Evolutionary conservation across 495 filamentous ascomycete species (phyloP).

Genomic region (Talaromyces wortmannii): DNA sequence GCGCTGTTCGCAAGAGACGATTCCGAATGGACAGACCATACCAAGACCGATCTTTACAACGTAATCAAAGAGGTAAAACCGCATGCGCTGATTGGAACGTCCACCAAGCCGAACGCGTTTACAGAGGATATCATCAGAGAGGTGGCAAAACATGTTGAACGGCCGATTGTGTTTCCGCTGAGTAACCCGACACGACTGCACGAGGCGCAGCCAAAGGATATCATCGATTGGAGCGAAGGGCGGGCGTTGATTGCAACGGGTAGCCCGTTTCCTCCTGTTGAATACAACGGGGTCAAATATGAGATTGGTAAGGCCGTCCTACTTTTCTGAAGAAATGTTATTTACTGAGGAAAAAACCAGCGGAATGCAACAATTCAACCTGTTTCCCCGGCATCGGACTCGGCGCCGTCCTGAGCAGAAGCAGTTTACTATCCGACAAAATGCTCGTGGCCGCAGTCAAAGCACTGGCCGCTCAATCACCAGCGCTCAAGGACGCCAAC

Average conservation of each 20-base stretch:
- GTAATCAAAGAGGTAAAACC: conserved; percentile 69
- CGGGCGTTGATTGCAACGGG: conserved; percentile 80
- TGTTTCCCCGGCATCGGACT: conserved; percentile 83
- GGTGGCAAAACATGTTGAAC: conserved; percentile 72
- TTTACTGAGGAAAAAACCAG: conserved; percentile 18
- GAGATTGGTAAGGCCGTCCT: conserved; percentile 46
- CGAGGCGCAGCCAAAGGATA: conserved; percentile 73
- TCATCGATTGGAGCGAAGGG: conserved; percentile 72
- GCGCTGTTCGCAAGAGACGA: conserved; percentile 58
- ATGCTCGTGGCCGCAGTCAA: conserved; percentile 79
- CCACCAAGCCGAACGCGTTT: conserved; percentile 74
- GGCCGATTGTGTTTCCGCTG: conserved; percentile 77
- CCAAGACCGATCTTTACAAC: conserved; percentile 50
- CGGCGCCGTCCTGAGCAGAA: conserved; percentile 63
- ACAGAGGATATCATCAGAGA: conserved; percentile 65
- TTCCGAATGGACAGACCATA: conserved; percentile 52
- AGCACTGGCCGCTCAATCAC: conserved; percentile 62
- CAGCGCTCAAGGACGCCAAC: conserved; percentile 53
- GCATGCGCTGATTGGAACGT: conserved; percentile 78
- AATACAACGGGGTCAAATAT: conserved; percentile 54
- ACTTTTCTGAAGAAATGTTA: background rate
- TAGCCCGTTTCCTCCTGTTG: conserved; percentile 74
- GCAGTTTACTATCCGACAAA: conserved; percentile 57
- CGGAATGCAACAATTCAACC: conserved; percentile 90
- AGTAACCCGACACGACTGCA: conserved; percentile 83